These are phyloP conservation scores for Taphrina communis DNA, from an alignment of 1,139 yeast species.

Conservation along the genomic window DNA sequence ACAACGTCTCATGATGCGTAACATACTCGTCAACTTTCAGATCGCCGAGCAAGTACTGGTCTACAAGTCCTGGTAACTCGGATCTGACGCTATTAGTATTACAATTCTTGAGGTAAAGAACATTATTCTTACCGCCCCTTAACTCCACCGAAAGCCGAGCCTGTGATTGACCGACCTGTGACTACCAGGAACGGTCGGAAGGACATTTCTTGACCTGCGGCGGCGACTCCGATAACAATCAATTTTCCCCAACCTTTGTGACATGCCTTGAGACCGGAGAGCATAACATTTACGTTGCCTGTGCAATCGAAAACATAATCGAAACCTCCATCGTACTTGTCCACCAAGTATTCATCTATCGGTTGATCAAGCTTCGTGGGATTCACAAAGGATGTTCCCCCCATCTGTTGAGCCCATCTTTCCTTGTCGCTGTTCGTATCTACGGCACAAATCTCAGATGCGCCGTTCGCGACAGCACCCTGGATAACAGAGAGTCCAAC, in stretches of 20 bases:
- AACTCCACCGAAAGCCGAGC: slow-evolving; percentile 98
- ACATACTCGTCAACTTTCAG: slow-evolving; percentile 93
- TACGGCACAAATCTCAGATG: slow-evolving; percentile 79
- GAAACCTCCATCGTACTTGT: slow-evolving; percentile 94
- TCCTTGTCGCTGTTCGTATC: slow-evolving; percentile 85
- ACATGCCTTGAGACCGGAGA: slow-evolving; percentile 93
- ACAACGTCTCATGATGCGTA: slow-evolving; percentile 83
- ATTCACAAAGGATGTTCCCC: slow-evolving; percentile 94
- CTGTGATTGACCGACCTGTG: slow-evolving; percentile 98
- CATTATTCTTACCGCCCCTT: slow-evolving; percentile 69
- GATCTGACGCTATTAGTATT: slow-evolving; percentile 50
- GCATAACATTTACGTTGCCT: slow-evolving; percentile 93
- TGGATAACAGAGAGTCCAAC: slow-evolving; percentile 95
- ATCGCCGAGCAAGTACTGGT: slow-evolving; percentile 79
- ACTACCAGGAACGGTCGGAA: slow-evolving; percentile 99
- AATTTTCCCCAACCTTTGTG: slow-evolving; percentile 99
- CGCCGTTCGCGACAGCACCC: slow-evolving; percentile 86
- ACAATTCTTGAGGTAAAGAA: background rate
- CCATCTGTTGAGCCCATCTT: slow-evolving; percentile 85
- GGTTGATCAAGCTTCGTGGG: slow-evolving; percentile 75
- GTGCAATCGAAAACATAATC: slow-evolving; percentile 98
- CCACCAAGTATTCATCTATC: slow-evolving; percentile 82
- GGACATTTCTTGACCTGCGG: slow-evolving; percentile 94
- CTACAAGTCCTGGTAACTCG: slow-evolving; percentile 88
- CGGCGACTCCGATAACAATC: slow-evolving; percentile 94